Evolutionary conservation across 2,329 filamentous ascomycete genomes (phyloP), one percentile per base, ranked within the genome.

Genomic region (Coniella vitis): DNA sequence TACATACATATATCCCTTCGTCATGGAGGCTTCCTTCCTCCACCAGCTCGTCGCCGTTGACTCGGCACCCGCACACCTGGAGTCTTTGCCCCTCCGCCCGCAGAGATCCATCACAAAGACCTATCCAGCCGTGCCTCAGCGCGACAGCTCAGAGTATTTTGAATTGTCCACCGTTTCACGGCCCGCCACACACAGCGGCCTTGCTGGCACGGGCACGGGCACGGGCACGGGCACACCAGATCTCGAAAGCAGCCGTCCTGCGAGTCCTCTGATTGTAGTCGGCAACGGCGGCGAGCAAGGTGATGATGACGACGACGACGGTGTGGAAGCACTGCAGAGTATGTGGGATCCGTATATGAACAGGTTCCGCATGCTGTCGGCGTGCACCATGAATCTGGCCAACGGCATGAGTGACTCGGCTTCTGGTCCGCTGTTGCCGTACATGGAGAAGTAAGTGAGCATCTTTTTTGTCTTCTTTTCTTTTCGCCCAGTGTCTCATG

Each of bases 341-440:
- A 75, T 80, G 51, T 81, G 73, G 54, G 71, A 79, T 16, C 77
- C 78, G 10, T 71, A 73, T 10, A 86, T 81, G 76, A 90, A 89
- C 63, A 81, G 79, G 53, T 90, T 76, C 67, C 73, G 87, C 31
- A 70, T 90, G 21, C 61, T 83, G 9, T 74, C 79, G 10, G 73
- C 76, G 13, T 88, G 84, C 55, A 60, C 86, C 38, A 76, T 83
- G 53, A 84, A 78, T 51, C 75, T 93, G 53, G 74, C 75, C 2
- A 83, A 84, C 57, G 89, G 87, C 0, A 67, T 93, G 51, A 87
- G 80, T 56, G 89, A 94, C 64, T 79, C 81, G 37, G 83, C 85
- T 0, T 80, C 87, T 1, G 88, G 88, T 60, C 86, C 87, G 10
- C 61, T 93, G 49, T 86, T 94, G 56, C 87, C 88, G 0, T 89